phyloP scores from a whole-genome alignment of 2,329 filamentous ascomycete genomes.

The Trichophaea hybrida region DNA sequence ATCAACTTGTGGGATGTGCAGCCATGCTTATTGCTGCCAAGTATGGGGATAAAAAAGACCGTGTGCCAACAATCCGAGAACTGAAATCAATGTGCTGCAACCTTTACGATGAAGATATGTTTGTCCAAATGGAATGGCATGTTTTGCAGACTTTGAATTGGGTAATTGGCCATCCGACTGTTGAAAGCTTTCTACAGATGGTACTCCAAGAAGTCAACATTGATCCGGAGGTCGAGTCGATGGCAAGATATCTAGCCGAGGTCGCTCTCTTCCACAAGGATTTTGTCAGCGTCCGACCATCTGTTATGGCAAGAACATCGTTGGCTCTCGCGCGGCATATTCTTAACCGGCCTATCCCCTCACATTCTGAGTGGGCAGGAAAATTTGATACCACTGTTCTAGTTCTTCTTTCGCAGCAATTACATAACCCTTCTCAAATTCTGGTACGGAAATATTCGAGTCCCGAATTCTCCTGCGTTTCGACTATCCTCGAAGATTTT shows the following conservation, averaged over 20 bases:
- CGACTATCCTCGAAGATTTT: slow-evolving; percentile 51
- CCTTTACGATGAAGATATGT: slow-evolving; percentile 98
- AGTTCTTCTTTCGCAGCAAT: slow-evolving; percentile 48
- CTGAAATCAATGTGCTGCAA: slow-evolving; percentile 99
- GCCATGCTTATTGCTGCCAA: slow-evolving; percentile 93
- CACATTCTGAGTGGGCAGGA: slow-evolving; percentile 28
- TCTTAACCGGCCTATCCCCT: slow-evolving; percentile 47
- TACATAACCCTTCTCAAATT: slow-evolving; percentile 53
- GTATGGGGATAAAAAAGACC: slow-evolving; percentile 96
- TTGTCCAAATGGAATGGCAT: slow-evolving; percentile 99
- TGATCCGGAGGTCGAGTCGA: slow-evolving; percentile 80
- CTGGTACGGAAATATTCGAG: slow-evolving; percentile 55
- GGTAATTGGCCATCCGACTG: slow-evolving; percentile 88
- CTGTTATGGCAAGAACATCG: slow-evolving; percentile 76
- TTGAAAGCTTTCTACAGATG: slow-evolving; percentile 83
- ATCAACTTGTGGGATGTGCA: slow-evolving; percentile 92
- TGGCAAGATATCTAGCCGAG: slow-evolving; percentile 88
- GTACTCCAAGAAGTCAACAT: slow-evolving; percentile 59
- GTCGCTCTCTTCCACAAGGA: slow-evolving; percentile 93
- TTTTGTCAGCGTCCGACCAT: slow-evolving; percentile 84
- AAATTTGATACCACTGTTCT: slow-evolving; percentile 40
- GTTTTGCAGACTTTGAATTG: slow-evolving; percentile 94
- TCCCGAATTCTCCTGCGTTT: slow-evolving; percentile 49
- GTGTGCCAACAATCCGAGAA: slow-evolving; percentile 92
- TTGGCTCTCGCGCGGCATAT: slow-evolving; percentile 78